Evolutionary conservation across 352 stramenopile genomes (phyloP), one percentile per base, ranked within the genome.

Genomic region (Globisporangium barbulae): DNA sequence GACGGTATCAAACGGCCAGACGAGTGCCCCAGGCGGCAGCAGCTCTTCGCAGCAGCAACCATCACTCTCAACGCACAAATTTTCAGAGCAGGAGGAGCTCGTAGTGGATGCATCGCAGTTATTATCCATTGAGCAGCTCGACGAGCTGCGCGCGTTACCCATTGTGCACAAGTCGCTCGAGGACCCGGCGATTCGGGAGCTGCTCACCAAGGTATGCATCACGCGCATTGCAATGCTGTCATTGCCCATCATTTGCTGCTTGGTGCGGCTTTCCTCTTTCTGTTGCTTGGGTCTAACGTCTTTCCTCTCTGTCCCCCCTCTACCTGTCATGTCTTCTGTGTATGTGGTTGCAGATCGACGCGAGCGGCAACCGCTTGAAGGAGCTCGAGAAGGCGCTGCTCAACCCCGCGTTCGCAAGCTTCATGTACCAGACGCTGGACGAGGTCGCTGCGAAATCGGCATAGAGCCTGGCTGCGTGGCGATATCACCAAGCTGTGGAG

Each of bases 341-440:
- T 37, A 15, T 30, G 28, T 57, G 33, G 53, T 49, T 53, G 48
- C 64, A 94, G 86, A 83, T 94, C 59, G 79, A 93, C 50, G 72
- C 66, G 4, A 85, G 78, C 55, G 67, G 49, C 56, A 45, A 93
- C 52, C 82, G 85, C 50, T 80, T 89, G 68, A 90, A 90, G 55
- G 72, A 82, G 30, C 68, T 94, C 44, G 82, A 94, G 72, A 92
- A 89, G 61, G 84, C 86, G 39, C 69, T 94, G 45, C 68, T 91
- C 12, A 75, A 92, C 58, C 74, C 76, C 0, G 67, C 65, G 7
- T 94, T 94, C 59, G 78, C 86, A 39, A 82, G 70, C 60, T 92
- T 94, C 67, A 90, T 94, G 74, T 91, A 88, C 66, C 67, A 84
- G 55, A 68, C 83, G 12, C 70, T 94, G 33, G 84, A 94, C 55